Conservation (phyloP, 2,329 filamentous ascomycete species). For the Alternaria tenuissima region DNA sequence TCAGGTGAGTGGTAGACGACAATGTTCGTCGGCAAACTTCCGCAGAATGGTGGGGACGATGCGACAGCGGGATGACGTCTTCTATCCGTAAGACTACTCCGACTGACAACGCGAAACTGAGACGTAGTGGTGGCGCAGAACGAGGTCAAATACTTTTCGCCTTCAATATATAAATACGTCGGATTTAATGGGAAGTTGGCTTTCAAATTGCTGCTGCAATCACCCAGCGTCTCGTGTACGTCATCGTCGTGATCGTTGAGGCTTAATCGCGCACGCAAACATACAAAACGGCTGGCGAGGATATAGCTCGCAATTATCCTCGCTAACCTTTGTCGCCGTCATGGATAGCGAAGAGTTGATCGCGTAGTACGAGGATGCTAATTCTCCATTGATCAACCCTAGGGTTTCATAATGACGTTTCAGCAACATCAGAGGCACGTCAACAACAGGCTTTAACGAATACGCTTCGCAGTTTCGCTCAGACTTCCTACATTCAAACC, state of each 20-base stretch:
- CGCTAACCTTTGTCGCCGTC: background rate
- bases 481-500: background rate
- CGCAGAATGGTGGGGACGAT: background rate
- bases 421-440: constrained; percentile 9
- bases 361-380: background rate
- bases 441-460: background rate
- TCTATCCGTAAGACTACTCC: background rate
- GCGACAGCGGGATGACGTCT: background rate
- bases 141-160: background rate
- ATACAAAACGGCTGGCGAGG: background rate
- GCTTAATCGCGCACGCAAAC: background rate
- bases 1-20: background rate
- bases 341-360: background rate
- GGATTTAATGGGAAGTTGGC: background rate
- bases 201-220: too few relatives aligned
- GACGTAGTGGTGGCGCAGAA: background rate
- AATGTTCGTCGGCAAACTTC: background rate
- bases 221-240: background rate
- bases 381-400: background rate
- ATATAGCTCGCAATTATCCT: background rate
- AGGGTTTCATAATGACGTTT: constrained; percentile 14
- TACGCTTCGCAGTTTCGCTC: background rate
- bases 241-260: background rate
- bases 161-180: background rate
- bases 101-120: background rate